These are phyloP conservation scores for Sanguinoderma infundibulare DNA, from an alignment of 1,284 basidiomycete species.

Conservation along the genomic window DNA sequence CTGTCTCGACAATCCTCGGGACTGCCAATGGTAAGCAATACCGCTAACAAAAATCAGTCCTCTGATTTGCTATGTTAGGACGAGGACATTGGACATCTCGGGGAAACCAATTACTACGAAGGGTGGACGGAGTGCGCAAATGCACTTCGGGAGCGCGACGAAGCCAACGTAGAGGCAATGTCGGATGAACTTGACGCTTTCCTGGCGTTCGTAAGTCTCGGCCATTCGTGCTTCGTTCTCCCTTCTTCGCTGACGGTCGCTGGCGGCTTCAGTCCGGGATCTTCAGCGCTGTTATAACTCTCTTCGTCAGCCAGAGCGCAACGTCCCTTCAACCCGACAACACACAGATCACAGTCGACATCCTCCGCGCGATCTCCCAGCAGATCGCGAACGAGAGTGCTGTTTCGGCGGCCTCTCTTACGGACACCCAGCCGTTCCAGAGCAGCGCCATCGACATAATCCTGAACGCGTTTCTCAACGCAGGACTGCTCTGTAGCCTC, in stretches of 20 bases:
- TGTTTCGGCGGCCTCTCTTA: not conserved
- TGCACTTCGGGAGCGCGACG: not conserved
- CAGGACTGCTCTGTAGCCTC: constrained; percentile 15
- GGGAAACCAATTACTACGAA: not conserved
- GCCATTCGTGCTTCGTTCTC: no score
- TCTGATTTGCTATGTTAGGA: not conserved
- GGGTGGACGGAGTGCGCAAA: not conserved
- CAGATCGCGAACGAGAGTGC: not conserved
- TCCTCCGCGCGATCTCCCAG: constrained; percentile 2
- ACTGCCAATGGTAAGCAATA: not conserved
- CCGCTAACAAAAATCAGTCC: not conserved
- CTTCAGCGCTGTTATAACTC: constrained; percentile 14
- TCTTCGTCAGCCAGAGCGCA: constrained; percentile 4
- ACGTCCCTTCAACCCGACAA: constrained; percentile 5
- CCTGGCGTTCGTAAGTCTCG: not conserved
- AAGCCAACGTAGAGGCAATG: not conserved
- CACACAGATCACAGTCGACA: not conserved
- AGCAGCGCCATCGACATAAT: constrained; percentile 5
- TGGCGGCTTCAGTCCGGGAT: constrained; percentile 11
- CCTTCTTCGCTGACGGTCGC: not conserved
- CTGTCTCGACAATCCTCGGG: not conserved
- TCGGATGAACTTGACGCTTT: not conserved
- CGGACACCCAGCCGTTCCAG: not conserved
- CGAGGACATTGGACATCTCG: not conserved
- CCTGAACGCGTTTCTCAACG: constrained; percentile 8